These are phyloP conservation scores for Kuraishia floccosa DNA, from an alignment of 805 yeast species.

Conservation along the genomic window DNA sequence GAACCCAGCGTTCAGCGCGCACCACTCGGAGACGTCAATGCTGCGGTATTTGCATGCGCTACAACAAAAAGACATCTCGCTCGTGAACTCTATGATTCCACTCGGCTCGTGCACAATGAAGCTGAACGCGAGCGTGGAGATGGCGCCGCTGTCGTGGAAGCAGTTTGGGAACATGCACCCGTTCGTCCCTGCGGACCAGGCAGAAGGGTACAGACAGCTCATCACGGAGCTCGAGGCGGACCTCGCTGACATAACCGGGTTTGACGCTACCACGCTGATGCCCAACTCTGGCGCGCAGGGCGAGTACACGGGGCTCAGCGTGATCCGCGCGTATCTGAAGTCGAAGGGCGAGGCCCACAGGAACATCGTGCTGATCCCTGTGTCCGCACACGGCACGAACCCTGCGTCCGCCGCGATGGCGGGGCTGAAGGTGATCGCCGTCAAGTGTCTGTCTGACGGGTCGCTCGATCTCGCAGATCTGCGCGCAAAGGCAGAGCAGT, in stretches of 20 bases:
- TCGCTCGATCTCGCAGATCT: slow-evolving; percentile 77
- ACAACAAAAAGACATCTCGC: slow-evolving; percentile 81
- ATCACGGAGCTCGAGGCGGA: slow-evolving; percentile 72
- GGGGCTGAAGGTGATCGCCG: slow-evolving; percentile 87
- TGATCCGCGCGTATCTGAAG: slow-evolving; percentile 68
- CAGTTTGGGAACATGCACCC: slow-evolving; percentile 87
- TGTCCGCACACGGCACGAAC: slow-evolving; percentile 96
- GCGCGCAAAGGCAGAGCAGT: slow-evolving; percentile 56
- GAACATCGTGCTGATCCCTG: slow-evolving; percentile 88
- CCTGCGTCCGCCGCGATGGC: slow-evolving; percentile 99
- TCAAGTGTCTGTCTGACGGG: slow-evolving; percentile 79
- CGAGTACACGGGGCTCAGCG: slow-evolving; percentile 88
- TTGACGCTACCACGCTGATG: slow-evolving; percentile 81
- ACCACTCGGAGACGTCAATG: slow-evolving; percentile 94
- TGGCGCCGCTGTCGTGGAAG: slow-evolving; percentile 92
- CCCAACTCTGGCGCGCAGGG: slow-evolving; percentile 99
- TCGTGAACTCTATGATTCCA: slow-evolving; percentile 96
- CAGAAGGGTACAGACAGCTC: slow-evolving; percentile 73
- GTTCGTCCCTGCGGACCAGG: slow-evolving; percentile 83
- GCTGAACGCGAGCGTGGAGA: slow-evolving; percentile 87
- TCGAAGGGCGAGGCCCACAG: slow-evolving; percentile 62
- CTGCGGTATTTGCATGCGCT: slow-evolving; percentile 78
- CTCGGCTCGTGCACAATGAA: slow-evolving; percentile 98
- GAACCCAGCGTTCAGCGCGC: slow-evolving; percentile 70
- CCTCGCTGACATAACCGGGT: slow-evolving; percentile 86